Evolutionary conservation across 2,329 filamentous ascomycete genomes (phyloP), one percentile per base, ranked within the genome.

Genomic region (Botryosphaeria dothidea): DNA sequence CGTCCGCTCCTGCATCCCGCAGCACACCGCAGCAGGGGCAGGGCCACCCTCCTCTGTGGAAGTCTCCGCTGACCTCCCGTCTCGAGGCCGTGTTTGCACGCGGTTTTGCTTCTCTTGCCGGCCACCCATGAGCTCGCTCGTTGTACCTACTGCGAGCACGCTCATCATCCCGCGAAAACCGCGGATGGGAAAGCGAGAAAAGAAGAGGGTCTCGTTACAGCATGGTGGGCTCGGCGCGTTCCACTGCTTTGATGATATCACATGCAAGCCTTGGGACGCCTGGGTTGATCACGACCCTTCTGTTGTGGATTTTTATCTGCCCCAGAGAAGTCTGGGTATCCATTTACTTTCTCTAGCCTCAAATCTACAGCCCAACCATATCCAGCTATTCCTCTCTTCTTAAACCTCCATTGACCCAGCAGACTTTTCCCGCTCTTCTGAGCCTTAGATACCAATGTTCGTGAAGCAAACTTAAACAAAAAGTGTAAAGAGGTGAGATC

Each of bases 401-500:
- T n/a, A 49, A 6, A 23, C 8, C 17, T 19, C 25, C 25, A 29
- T 27, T 15, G 15, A 15, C 9, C 17, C 13, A n/a, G n/a, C 54
- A 13, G 13, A 13, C 36, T 57, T 57, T 29, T 29, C 8, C 19
- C 34, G 13, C n/a, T 19, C 19, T 11, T 60, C 27, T 41, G n/a
- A n/a, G 23, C 27, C 27, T 8, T 23, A 3, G 8, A 23, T 60
- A 60, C 38, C 56, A 46, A 60, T 60, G 21, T 48, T 25, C 56
- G 27, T 60, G 25, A 36, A 23, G 41, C 23, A 60, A 19, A 57
- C 25, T 23, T n/a, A 5, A 15, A n/a, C 19, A 21, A 21, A 29
- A 45, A 29, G 21, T 46, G 46, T 60, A 38, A 60, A 60, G 56
- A 60, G 38, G 17, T 48, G 56, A 48, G 41, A 60, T 58, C 36